Conservation (phyloP, 192 early-diverging fungal species). For the Coemansia sp. region DNA sequence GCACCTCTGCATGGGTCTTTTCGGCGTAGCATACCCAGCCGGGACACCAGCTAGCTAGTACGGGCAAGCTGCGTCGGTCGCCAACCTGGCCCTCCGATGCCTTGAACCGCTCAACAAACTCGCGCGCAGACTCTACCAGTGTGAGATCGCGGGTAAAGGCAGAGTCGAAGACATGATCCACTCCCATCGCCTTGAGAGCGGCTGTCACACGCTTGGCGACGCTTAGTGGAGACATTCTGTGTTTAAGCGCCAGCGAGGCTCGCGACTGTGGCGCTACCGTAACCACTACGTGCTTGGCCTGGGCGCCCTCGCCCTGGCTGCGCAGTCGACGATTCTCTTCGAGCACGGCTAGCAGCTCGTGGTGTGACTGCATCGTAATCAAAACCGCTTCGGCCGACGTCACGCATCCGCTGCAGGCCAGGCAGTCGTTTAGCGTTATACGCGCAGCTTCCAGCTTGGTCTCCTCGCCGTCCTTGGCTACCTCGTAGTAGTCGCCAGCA, state of each 20-base stretch:
- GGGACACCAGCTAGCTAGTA: constrained; percentile 68
- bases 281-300: constrained; percentile 66
- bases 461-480: constrained; percentile 82
- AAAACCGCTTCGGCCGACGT: constrained; percentile 97
- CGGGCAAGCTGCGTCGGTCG: constrained; percentile 52
- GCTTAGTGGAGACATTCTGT: constrained; percentile 67
- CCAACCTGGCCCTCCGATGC: constrained; percentile 38
- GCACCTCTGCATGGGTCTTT: constrained; percentile 90
- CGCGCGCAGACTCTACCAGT: constrained; percentile 78
- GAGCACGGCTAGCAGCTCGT: constrained; percentile 68
- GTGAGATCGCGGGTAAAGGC: constrained; percentile 89
- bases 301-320: constrained; percentile 17
- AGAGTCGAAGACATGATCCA: constrained; percentile 86
- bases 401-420: constrained; percentile 98
- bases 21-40: constrained; percentile 99
- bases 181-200: constrained; percentile 82
- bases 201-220: constrained; percentile 72
- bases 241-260: constrained; percentile 90
- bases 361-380: constrained; percentile 89
- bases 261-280: constrained; percentile 89
- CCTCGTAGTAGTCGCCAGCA: constrained; percentile 88
- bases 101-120: constrained; percentile 83
- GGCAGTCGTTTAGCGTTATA: constrained; percentile 94
- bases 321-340: constrained; percentile 45
- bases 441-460: constrained; percentile 82